Conservation (phyloP, 352 stramenopile genomes). For the Elongisporangium anandrum region DNA sequence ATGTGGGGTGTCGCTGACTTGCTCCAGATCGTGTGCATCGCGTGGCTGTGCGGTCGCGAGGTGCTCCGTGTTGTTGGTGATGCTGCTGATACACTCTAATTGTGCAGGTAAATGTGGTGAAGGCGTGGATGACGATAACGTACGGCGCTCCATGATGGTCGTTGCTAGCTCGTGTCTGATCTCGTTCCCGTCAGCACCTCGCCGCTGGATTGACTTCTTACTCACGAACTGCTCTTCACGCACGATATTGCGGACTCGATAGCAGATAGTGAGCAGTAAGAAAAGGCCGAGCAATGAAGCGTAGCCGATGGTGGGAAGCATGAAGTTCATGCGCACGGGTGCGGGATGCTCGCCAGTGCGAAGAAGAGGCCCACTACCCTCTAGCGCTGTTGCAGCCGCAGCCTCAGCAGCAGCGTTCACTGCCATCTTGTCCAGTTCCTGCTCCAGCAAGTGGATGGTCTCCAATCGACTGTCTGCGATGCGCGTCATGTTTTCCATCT, state of each 20-base stretch:
- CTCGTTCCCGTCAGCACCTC: slow-evolving; percentile 16
- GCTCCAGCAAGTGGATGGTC: slow-evolving; percentile 71
- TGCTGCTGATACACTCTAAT: slow-evolving; percentile 2
- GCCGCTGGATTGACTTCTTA: slow-evolving; percentile 12
- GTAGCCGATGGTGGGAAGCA: slow-evolving; percentile 54
- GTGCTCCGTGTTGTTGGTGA: slow-evolving; percentile 21
- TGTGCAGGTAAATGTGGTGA: slow-evolving; percentile 4
- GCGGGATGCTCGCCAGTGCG: slow-evolving; percentile 5
- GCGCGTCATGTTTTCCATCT: slow-evolving; percentile 67
- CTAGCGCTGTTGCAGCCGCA: slow-evolving; percentile 13
- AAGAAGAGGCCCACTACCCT: slow-evolving; percentile 2
- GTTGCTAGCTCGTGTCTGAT: slow-evolving; percentile 23
- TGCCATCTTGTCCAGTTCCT: slow-evolving; percentile 59
- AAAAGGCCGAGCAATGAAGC: slow-evolving; percentile 35
- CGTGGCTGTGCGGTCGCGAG: slow-evolving; percentile 1
- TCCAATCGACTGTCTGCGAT: slow-evolving; percentile 61
- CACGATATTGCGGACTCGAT: slow-evolving; percentile 52
- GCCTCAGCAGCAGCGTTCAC: slow-evolving; percentile 36
- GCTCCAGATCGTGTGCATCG: neutral
- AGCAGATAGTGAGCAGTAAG: slow-evolving; percentile 38
- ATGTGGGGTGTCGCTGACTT: slow-evolving; percentile 21
- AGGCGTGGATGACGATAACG: slow-evolving; percentile 15
- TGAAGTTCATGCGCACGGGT: slow-evolving; percentile 17
- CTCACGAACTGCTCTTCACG: slow-evolving; percentile 29
- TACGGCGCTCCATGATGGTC: slow-evolving; percentile 8